These are phyloP conservation scores for Umbelopsis vinacea DNA, from an alignment of 192 early-diverging fungal genomes.

Conservation along the genomic window DNA sequence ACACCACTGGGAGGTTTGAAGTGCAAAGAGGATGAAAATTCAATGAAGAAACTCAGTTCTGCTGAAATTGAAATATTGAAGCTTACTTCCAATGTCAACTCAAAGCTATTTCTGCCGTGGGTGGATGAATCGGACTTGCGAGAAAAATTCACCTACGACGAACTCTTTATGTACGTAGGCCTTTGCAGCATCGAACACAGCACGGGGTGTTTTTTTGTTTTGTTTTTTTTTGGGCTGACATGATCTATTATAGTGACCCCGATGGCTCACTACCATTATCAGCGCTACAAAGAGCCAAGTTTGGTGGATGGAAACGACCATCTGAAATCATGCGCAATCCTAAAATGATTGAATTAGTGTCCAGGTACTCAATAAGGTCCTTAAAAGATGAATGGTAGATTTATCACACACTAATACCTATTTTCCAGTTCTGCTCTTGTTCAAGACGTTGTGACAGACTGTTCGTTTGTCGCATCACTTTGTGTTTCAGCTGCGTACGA, in stretches of 20 bases:
- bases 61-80: slow-evolving; percentile 67
- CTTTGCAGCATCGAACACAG: too few species aligned
- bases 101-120: slow-evolving; percentile 78
- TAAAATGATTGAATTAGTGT: slow-evolving; percentile 68
- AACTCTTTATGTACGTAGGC: slow-evolving; percentile 54
- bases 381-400: not conserved
- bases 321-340: slow-evolving; percentile 71
- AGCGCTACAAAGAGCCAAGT: slow-evolving; percentile 70
- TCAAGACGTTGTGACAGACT: slow-evolving; percentile 93
- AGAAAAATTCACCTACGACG: slow-evolving; percentile 60
- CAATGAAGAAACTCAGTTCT: slow-evolving; percentile 37
- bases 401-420: not conserved
- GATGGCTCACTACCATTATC: slow-evolving; percentile 81
- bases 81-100: slow-evolving; percentile 73
- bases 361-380: slow-evolving; percentile 37
- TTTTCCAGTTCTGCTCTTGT: slow-evolving; percentile 60
- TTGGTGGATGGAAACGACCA: slow-evolving; percentile 85
- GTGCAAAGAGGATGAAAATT: slow-evolving; percentile 25
- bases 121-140: slow-evolving; percentile 57
- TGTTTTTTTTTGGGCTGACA: too few species aligned
- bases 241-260: slow-evolving; percentile 58
- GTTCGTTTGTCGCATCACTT: slow-evolving; percentile 93
- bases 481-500: slow-evolving; percentile 87
- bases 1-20: not conserved
- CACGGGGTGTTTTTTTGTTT: slow-evolving; percentile 30